Evolutionary conservation across 208 protist species (phyloP).

Genomic region (Zelonia costaricensis): DNA sequence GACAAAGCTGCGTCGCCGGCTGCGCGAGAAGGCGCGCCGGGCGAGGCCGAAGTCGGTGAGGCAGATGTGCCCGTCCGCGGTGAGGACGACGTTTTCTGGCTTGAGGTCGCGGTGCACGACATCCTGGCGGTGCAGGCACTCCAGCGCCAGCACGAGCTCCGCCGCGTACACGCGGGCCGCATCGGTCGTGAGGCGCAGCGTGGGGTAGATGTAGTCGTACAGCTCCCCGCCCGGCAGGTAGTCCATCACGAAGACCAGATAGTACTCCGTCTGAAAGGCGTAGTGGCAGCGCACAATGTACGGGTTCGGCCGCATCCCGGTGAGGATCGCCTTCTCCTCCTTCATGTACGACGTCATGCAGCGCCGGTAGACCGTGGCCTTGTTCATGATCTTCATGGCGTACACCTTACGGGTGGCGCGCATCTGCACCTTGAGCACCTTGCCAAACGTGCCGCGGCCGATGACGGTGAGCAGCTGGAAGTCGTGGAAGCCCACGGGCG

Average conservation of each 20-base stretch:
- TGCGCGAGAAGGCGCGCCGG: slow-evolving; percentile 61
- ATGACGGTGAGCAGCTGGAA: slow-evolving; percentile 91
- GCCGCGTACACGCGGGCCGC: slow-evolving; percentile 88
- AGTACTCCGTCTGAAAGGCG: slow-evolving; percentile 87
- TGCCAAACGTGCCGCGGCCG: slow-evolving; percentile 94
- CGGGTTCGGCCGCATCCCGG: slow-evolving; percentile 77
- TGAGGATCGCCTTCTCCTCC: slow-evolving; percentile 83
- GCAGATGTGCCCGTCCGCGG: slow-evolving; percentile 75
- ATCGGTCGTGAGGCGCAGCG: slow-evolving; percentile 30
- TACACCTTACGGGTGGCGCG: slow-evolving; percentile 63
- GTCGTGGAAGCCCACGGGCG: slow-evolving; percentile 59
- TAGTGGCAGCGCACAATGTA: slow-evolving; percentile 88
- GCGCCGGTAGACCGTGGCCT: slow-evolving; percentile 75
- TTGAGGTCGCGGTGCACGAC: slow-evolving; percentile 91
- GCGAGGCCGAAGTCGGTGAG: slow-evolving; percentile 92
- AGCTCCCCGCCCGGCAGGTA: slow-evolving; percentile 95
- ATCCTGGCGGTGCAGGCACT: slow-evolving; percentile 85
- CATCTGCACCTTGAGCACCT: slow-evolving; percentile 91
- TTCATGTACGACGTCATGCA: slow-evolving; percentile 88
- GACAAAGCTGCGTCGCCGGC: slow-evolving; percentile 83
- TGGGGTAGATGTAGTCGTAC: slow-evolving; percentile 91
- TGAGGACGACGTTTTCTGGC: slow-evolving; percentile 89
- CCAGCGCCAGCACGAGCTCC: slow-evolving; percentile 89
- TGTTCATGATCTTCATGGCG: slow-evolving; percentile 93
- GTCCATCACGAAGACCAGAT: slow-evolving; percentile 93